These are phyloP conservation scores for Kuraishia piskuri DNA, from an alignment of 805 yeast species.

Conservation along the genomic window DNA sequence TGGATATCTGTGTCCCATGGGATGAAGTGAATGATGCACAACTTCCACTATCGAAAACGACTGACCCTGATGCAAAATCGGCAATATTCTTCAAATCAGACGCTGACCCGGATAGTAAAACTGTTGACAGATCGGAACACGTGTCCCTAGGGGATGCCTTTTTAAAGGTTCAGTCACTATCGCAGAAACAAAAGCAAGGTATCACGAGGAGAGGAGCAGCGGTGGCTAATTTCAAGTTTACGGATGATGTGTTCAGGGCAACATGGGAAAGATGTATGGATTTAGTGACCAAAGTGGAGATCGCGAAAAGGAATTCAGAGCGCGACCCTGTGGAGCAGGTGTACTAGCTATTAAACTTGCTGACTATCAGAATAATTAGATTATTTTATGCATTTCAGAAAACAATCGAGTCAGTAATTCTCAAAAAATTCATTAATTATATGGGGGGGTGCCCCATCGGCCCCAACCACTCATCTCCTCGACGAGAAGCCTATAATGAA, in stretches of 20 bases:
- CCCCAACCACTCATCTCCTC: neutral
- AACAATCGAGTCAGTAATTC: no score
- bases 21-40: constrained; percentile 21
- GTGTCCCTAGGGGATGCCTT: constrained; percentile 43
- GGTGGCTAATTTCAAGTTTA: constrained; percentile 6
- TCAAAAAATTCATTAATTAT: neutral
- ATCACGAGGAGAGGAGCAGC: constrained; percentile 4
- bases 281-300: constrained; percentile 6
- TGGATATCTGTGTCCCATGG: constrained; percentile 73
- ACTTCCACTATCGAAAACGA: constrained; percentile 10
- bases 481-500: neutral
- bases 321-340: constrained; percentile 8
- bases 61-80: neutral
- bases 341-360: constrained; percentile 1
- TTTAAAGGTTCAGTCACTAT: constrained; percentile 13
- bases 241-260: constrained; percentile 2
- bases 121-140: constrained; percentile 16
- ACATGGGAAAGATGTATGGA: constrained; percentile 2
- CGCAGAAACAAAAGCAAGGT: constrained; percentile 5
- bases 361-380: no score
- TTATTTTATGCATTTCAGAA: no score
- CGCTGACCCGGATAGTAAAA: constrained; percentile 53
- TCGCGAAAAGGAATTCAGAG: constrained; percentile 4
- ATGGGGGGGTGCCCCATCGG: neutral
- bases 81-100: constrained; percentile 54